phyloP scores from a whole-genome alignment of 305 asterid genomes.

The Plantago lanceolata region DNA sequence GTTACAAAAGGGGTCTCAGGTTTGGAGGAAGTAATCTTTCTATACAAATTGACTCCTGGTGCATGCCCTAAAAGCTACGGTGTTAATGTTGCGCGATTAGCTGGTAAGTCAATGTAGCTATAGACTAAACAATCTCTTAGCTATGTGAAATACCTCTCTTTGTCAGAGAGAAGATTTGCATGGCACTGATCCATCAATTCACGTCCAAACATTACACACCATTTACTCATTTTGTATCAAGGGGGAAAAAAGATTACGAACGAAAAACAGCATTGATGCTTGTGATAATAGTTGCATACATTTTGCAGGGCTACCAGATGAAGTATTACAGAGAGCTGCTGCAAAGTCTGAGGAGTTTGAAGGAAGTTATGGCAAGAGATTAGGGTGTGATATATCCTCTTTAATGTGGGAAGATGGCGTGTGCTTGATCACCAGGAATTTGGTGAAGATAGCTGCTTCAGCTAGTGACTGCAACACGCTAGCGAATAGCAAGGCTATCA shows the following conservation, averaged over 20 bases:
- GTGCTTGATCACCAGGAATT: slow-evolving; percentile 32
- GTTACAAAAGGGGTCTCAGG: slow-evolving; percentile 58
- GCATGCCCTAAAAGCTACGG: slow-evolving; percentile 99
- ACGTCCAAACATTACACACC: not conserved
- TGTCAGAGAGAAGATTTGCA: not conserved
- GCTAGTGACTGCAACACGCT: slow-evolving; percentile 13
- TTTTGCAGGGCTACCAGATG: slow-evolving; percentile 79
- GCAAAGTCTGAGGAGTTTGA: slow-evolving; percentile 75
- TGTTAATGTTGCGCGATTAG: slow-evolving; percentile 91
- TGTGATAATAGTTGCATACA: slow-evolving; percentile 20
- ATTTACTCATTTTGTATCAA: too few relatives aligned
- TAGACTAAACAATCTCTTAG: not conserved
- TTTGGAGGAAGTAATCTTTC: slow-evolving; percentile 89
- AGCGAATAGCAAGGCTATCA: slow-evolving; percentile 21
- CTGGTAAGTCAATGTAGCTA: slow-evolving; percentile 46
- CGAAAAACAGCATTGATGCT: not conserved
- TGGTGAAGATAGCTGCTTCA: slow-evolving; percentile 30
- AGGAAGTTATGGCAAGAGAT: slow-evolving; percentile 45
- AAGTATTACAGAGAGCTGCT: slow-evolving; percentile 66
- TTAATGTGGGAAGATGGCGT: slow-evolving; percentile 43
- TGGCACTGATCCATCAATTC: not conserved
- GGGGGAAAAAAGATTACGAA: not conserved
- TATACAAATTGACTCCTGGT: slow-evolving; percentile 76
- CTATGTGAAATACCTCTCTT: not conserved
- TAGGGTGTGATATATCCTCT: slow-evolving; percentile 1